Evolutionary conservation across 2,329 filamentous ascomycete genomes (phyloP), one percentile per base, ranked within the genome.

Genomic region (Rhynchosporium secalis): DNA sequence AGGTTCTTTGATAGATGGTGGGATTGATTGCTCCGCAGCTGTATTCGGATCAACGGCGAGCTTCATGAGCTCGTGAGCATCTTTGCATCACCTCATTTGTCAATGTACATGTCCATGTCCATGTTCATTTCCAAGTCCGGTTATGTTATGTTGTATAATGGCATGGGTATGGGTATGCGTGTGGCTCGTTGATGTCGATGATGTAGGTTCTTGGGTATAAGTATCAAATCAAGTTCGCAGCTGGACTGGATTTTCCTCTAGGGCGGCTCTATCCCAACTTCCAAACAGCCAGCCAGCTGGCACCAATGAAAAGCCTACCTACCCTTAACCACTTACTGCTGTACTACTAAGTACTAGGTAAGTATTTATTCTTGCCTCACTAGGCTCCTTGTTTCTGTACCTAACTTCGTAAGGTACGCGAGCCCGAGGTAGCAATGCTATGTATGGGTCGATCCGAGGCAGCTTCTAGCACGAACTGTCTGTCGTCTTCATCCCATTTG

Each of bases 391-490:
- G 33, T 36, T 36, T 10, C 33, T 36, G 33, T 36, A 36, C 33
- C 33, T 36, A 20, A 20, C 20, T 20, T 20, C 20, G 20, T 20
- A 20, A 20, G 20, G 20, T 20, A 20, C 20, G 20, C 20, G 20
- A 20, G 20, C 20, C 20, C 20, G 20, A 20, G 20, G 20, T 20
- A 20, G 20, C 20, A 20, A 20, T 20, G 31, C 38, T 51, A 15
- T 20, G 29, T 58, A 40, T 60, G 49, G 58, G 38, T 54, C 58
- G 58, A 60, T 55, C 48, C 58, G 58, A 60, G 48, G 58, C 58
- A 54, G 48, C 46, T 60, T 45, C 40, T 60, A 60, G 58, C 47
- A 49, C 58, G 40, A 60, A 60, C 26, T 31, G 45, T 41, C 43
- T 40, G 31, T 33, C 43, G 40, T 43, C 45, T 26, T 28, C 15